Percentiles rank a stretch among this genome's conserved stretches.
Conservation (phyloP, 75 land plant genomes). For the Azolla pinnata region DNA sequence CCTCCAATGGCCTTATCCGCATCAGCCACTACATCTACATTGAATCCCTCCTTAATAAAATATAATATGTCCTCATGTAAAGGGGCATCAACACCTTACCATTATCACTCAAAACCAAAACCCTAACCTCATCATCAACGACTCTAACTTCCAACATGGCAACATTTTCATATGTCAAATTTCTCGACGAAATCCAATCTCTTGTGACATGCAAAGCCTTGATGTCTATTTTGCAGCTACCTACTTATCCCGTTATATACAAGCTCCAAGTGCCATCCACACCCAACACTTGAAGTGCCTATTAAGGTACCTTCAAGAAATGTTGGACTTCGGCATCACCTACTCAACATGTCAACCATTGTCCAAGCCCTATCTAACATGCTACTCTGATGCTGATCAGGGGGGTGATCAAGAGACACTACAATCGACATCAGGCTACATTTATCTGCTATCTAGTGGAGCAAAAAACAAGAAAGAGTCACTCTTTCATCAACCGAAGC, state of each 20-base stretch:
- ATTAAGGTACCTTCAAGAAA: not conserved
- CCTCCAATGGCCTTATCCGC: not conserved
- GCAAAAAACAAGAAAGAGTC: not conserved
- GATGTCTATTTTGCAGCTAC: not conserved
- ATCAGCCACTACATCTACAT: not conserved
- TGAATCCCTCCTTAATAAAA: not conserved
- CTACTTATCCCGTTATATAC: not conserved
- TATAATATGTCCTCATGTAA: not conserved
- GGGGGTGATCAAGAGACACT: not conserved
- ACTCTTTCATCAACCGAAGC: too few relatives aligned
- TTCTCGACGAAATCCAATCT: not conserved
- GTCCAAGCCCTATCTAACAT: not conserved
- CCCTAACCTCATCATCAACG: not conserved
- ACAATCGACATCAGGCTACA: not conserved
- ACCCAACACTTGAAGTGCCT: not conserved
- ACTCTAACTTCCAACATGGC: not conserved
- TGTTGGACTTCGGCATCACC: not conserved
- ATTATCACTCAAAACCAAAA: not conserved
- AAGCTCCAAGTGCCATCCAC: not conserved
- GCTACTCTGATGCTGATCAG: too few relatives aligned
- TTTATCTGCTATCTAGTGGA: not conserved
- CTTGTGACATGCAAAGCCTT: slow-evolving; percentile 4
- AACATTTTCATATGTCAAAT: not conserved
- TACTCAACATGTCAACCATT: not conserved
- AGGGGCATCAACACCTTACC: not conserved